Conservation (phyloP, 192 early-diverging fungal genomes). For the Chytriomyces hyalinus region DNA sequence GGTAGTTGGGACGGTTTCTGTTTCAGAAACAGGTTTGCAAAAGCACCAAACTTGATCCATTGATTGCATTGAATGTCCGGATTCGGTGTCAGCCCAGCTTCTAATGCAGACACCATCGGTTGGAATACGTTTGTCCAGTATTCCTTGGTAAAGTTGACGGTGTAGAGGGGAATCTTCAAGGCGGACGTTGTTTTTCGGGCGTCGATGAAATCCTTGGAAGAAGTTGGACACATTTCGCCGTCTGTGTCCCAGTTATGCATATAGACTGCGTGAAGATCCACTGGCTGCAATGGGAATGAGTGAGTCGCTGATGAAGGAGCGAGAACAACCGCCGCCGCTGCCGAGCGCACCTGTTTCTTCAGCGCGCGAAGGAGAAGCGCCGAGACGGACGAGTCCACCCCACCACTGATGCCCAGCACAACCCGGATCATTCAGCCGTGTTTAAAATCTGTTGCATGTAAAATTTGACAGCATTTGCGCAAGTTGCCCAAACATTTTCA, state of each 20-base stretch:
- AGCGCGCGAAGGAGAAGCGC: conserved; percentile 67
- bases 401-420: conserved; percentile 88
- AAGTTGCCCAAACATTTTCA: too few species aligned
- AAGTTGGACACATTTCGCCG: conserved; percentile 25
- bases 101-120: conserved; percentile 75
- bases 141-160: conserved; percentile 78
- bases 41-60: conserved; percentile 91
- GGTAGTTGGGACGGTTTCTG: neutral
- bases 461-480: too few species aligned
- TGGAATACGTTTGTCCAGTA: conserved; percentile 94
- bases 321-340: neutral
- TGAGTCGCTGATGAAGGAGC: neutral
- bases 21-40: conserved; percentile 63
- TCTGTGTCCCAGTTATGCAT: conserved; percentile 97
- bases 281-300: neutral
- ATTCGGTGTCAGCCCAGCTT: conserved; percentile 80
- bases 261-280: conserved; percentile 75
- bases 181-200: conserved; percentile 55
- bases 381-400: conserved; percentile 90
- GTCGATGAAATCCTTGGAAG: conserved; percentile 25
- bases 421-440: conserved; percentile 45
- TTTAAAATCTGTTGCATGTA: too few species aligned
- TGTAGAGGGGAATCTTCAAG: conserved; percentile 68
- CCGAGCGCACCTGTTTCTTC: neutral
- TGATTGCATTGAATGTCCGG: conserved; percentile 91